These are phyloP conservation scores for Polygonum maritimum DNA, from an alignment of 148 eudicot genomes.

Conservation along the genomic window DNA sequence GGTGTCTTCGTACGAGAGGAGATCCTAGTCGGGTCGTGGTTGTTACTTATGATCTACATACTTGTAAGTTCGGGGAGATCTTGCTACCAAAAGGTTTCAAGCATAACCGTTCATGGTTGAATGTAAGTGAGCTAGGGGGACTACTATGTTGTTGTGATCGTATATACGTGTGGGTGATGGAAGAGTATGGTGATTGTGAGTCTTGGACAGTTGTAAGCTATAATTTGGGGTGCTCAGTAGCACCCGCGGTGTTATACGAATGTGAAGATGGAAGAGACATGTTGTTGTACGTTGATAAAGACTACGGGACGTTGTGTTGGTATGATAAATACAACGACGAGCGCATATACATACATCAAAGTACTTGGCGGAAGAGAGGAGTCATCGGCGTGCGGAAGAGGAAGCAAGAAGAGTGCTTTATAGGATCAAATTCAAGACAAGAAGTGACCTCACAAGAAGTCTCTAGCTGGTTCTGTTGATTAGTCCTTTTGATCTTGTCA, in stretches of 20 bases:
- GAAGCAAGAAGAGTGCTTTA: no score
- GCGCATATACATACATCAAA: neutral
- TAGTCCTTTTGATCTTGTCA: no score
- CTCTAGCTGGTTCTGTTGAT: no score
- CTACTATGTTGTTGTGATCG: neutral
- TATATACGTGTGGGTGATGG: neutral
- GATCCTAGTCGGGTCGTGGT: neutral
- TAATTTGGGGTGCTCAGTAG: neutral
- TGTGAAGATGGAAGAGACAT: neutral
- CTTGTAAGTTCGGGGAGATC: neutral
- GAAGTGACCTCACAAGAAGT: no score
- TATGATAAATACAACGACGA: no score
- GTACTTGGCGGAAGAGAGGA: neutral
- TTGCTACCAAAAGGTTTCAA: neutral
- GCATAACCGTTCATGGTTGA: no score
- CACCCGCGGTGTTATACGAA: neutral
- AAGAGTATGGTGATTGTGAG: neutral
- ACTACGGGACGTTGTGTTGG: neutral
- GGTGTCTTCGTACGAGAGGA: neutral
- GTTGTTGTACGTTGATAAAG: neutral
- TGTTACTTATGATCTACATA: neutral
- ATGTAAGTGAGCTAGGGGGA: neutral
- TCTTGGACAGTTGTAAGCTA: neutral
- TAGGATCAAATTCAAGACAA: no score
- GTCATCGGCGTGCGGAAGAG: neutral